Evolutionary conservation across 768 basidiomycete genomes (phyloP).

Genomic region (Trametes villosa): DNA sequence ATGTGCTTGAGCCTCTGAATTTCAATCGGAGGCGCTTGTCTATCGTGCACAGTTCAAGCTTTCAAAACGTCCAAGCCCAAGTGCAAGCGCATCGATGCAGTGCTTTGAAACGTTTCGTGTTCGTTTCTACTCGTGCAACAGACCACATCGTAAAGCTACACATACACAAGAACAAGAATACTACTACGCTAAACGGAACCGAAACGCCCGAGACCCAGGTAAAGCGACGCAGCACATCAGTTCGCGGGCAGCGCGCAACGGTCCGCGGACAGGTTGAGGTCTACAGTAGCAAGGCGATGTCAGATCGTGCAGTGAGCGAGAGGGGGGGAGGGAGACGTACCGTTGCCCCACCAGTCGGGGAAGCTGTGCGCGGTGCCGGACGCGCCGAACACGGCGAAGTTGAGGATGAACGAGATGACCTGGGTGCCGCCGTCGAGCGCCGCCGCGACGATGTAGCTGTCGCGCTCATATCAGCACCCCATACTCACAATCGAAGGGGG

Average conservation of each 20-base stretch:
- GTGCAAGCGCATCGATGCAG: no score
- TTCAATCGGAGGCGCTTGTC: no score
- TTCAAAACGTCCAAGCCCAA: no score
- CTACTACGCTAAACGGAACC: slow-evolving; percentile 7
- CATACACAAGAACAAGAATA: slow-evolving; percentile 3
- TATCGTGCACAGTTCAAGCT: no score
- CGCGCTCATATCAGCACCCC: not conserved
- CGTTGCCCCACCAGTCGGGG: slow-evolving; percentile 35
- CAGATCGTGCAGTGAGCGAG: not conserved
- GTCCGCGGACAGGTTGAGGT: slow-evolving; percentile 31
- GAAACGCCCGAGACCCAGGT: not conserved
- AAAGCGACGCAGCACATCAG: not conserved
- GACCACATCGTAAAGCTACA: not conserved
- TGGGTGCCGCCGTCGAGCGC: slow-evolving; percentile 45
- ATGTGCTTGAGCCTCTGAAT: no score
- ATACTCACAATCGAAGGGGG: not conserved
- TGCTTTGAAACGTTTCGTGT: no score
- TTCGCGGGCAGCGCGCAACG: slow-evolving; percentile 27
- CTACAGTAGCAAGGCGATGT: slow-evolving; percentile 2
- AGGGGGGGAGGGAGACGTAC: slow-evolving; percentile 5
- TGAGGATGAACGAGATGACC: slow-evolving; percentile 41
- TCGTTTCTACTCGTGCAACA: slow-evolving; percentile 4
- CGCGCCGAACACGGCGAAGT: slow-evolving; percentile 37
- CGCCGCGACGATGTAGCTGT: slow-evolving; percentile 45
- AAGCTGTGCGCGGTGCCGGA: slow-evolving; percentile 32